phyloP scores from a whole-genome alignment of 352 stramenopile species.

The Phytophthora lateralis region DNA sequence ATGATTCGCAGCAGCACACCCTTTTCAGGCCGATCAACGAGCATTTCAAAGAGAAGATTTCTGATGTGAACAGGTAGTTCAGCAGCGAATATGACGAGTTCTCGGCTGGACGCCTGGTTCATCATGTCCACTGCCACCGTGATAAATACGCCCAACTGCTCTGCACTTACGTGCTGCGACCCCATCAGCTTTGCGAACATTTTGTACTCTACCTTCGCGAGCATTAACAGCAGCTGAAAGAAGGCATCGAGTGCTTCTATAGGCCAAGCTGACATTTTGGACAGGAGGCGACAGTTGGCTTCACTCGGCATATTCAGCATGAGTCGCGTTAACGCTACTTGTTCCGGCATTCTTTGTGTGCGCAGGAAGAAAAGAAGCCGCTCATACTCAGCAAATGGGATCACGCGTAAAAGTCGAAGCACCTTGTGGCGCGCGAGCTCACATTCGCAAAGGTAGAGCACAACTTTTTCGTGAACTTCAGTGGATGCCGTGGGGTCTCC shows the following conservation, averaged over 20 bases:
- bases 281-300: constrained; percentile 53
- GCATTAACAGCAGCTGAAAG: constrained; percentile 67
- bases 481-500: not conserved
- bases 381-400: constrained; percentile 39
- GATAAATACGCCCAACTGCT: constrained; percentile 51
- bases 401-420: constrained; percentile 51
- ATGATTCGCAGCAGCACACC: constrained; percentile 67
- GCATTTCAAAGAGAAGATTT: constrained; percentile 60
- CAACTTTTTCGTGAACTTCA: constrained; percentile 32
- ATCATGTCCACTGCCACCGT: constrained; percentile 65
- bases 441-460: constrained; percentile 55
- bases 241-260: constrained; percentile 60
- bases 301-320: constrained; percentile 58
- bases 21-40: constrained; percentile 45
- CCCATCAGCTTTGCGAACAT: constrained; percentile 58
- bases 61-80: constrained; percentile 47
- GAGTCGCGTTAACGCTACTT: constrained; percentile 61
- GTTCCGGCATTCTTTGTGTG: constrained; percentile 59
- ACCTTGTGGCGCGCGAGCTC: constrained; percentile 49
- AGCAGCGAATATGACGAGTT: constrained; percentile 63
- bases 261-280: constrained; percentile 43
- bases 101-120: constrained; percentile 72
- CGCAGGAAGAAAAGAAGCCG: constrained; percentile 52
- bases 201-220: constrained; percentile 67
- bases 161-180: constrained; percentile 44